Evolutionary conservation across 2,329 filamentous ascomycete genomes (phyloP), one percentile per base, ranked within the genome.

Genomic region (Amphichorda felina): DNA sequence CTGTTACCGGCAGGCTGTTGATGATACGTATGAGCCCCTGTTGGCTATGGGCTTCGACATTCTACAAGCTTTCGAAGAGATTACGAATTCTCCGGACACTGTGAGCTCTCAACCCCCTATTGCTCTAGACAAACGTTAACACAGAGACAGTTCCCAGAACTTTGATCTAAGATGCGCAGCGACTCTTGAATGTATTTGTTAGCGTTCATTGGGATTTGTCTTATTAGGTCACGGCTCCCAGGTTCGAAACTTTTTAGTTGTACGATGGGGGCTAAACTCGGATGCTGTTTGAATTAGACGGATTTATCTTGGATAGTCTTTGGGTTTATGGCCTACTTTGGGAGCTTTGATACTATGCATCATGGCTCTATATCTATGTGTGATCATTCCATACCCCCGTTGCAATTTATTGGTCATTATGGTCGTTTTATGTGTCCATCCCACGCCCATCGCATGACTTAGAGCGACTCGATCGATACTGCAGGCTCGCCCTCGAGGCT

Each of bases 21-120:
- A 87, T 49, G 80, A 82, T 36, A 74, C 76, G 33, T 75, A 76
- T 43, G 84, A 91, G 53, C 75, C 79, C 25, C 62, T 93, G 39
- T 67, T 78, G 37, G 75, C 75, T 0, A 85, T 93, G 80, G 85
- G 85, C 1, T 93, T 93, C 50, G 75, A 76, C 43, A 72, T 83
- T 30, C 60, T 87, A 42, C 81, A 89, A 57, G 79, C 71, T 28
- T 93, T 87, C 54, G 85, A 94, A 48, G 83, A 93, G 55, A 72
- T 91, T 36, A 82, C 77, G 40, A 72, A 69, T 43, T 75, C 81
- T 15, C 60, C 62, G 3, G 70, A 72, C 14, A 64, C 60, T 50
- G 68, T 72, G 39, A 56, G 64, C 59, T n/a, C 14, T 9, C 9
- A 16, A 30, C 27, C 10, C n/a, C 13, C 13, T 14, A 15, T 15